Conservation (phyloP, 345 rosid genomes). For the Euphorbia tirucalli region DNA sequence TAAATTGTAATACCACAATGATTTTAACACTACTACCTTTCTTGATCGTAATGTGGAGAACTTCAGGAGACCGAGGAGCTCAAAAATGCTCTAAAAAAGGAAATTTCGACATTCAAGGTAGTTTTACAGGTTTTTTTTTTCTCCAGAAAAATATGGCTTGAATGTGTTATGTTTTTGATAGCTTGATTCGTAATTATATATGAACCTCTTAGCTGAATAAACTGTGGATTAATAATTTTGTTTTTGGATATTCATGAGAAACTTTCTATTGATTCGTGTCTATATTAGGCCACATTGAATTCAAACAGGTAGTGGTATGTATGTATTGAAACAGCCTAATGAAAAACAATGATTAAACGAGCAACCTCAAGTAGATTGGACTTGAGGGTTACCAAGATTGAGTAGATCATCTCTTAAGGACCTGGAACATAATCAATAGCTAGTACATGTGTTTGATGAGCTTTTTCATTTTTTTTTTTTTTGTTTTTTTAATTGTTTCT, state of each 20-base stretch:
- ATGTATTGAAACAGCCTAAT: background rate
- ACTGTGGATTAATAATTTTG: background rate
- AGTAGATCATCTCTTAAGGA: background rate
- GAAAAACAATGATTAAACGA: background rate
- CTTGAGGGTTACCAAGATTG: background rate
- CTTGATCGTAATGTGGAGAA: constrained; percentile 17
- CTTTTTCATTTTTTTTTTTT: no score
- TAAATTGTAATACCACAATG: background rate
- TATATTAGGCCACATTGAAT: background rate
- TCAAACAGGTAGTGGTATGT: background rate
- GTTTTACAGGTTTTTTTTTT: constrained; percentile 7
- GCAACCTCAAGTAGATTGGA: background rate
- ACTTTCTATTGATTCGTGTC: background rate
- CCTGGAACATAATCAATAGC: background rate
- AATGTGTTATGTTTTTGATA: background rate
- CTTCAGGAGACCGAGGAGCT: constrained; percentile 74
- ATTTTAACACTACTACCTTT: constrained; percentile 8
- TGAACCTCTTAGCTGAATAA: constrained; percentile 5
- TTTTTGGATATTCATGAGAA: background rate
- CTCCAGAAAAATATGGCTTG: constrained; percentile 8
- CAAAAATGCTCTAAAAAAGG: constrained; percentile 61
- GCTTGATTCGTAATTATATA: constrained; percentile 1
- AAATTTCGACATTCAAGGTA: constrained; percentile 78
- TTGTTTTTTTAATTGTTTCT: background rate
- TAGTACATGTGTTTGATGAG: background rate